Evolutionary conservation across 2,329 filamentous ascomycete species (phyloP), one percentile per base, ranked within the genome.

Genomic region (Alternaria solani): DNA sequence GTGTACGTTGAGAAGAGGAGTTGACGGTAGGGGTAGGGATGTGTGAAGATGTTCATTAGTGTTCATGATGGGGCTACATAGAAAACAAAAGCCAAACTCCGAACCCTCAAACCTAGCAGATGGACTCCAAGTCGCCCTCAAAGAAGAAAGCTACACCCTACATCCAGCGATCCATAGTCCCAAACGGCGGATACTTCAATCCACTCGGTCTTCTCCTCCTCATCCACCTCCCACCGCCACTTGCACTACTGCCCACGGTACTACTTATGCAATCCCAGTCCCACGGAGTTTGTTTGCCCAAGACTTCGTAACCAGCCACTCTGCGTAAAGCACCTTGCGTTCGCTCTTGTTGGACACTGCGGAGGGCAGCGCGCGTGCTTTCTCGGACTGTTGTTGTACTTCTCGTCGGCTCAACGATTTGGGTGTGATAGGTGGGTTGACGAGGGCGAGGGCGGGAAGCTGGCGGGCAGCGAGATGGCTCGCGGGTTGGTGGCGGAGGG

Each of bases 211-310:
- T 47, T 43, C 58, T 57, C 48, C 54, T 60, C 58, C 52, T 54
- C 8, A 51, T 55, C 55, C 57, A 59, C 28, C 39, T 61, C 20
- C 64, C 53, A 5, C 60, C 51, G 0, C 53, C 57, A 7, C 61
- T 43, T 9, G 49, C 52, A 38, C 59, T 60, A 41, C 70, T 71
- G 4, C 64, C 67, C 4, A 62, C 65, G 1, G 67, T 67, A 53
- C 72, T 76, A 52, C 73, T 75, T 12, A 77, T 63, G 32, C 74
- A 76, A 26, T 77, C 75, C 75, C 75, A 77, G 55, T 71, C 67
- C 72, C 74, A 77, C 8, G 75, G 75, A 4, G 75, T 69, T 34
- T 72, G 64, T 28, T 49, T 61, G 1, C 74, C 69, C n/a, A 75
- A 32, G 1, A 76, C 69, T 25, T 77, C 71, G 38, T 75, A 77